Base-by-base conservation (phyloP, 495 filamentous ascomycete genomes). In the Lasiosphaeria ovina region DNA sequence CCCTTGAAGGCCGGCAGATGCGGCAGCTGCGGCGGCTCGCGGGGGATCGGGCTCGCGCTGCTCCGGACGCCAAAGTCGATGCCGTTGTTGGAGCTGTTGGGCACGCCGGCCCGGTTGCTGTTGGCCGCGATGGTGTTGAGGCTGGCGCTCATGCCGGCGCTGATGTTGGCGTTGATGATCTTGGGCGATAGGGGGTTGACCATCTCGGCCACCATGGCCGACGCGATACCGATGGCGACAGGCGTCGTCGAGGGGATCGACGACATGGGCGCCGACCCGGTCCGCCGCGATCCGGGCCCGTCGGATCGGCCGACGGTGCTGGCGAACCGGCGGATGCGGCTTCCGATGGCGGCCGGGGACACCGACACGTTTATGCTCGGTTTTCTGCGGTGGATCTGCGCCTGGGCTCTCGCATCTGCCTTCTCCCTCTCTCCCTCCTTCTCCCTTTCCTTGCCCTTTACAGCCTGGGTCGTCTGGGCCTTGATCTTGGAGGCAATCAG, bases 401-500 rank as follows among this genome's bases (percentile, higher is more conserved):
- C 35, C 34, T 7, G 63, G 59, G 35, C 58, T 70, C 12, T 63
- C 3, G 47, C 58, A 49, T 50, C 60, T 59, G 47, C 64, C 7
- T 58, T 63, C 3, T 60, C 63, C n/a, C 64, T 63, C 3, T 62
- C 61, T 10, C 54, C 58, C 8, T 62, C 63, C 50, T 65, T 64
- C 17, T 57, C 61, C 31, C 64, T 63, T n/a, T 58, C 59, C 53
- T 67, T 69, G 0, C 45, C 58, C 55, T 67, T 67, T 35, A 51
- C 50, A 4, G 33, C 7, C 7, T 55, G 55, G 17, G 51, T 66
- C 14, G 10, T 52, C 59, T 68, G 44, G 6, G 40, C 42, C 58
- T 71, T 76, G 52, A 73, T 60, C 60, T 79, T 79, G 17, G 70
- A 65, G 7, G 75, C 74, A 51, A 81, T 74, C 3, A 81, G 61